Percentiles rank a stretch among this genome's conserved stretches.
Evolutionary conservation across 805 yeast genomes (phyloP).

Genomic region (Saccharomycopsis fibuligera): DNA sequence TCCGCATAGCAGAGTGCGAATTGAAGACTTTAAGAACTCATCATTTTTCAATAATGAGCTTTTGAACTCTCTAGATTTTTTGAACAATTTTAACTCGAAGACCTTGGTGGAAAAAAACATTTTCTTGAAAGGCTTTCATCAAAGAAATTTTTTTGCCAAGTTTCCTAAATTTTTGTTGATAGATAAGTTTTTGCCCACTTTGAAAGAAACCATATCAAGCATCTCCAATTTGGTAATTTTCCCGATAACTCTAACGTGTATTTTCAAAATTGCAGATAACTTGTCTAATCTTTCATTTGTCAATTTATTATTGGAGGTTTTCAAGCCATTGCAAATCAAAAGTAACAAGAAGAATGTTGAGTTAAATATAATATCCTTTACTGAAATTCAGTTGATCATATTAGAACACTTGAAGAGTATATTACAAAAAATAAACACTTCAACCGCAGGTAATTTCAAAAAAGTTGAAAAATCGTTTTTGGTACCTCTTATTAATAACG

Average conservation of each 20-base stretch:
- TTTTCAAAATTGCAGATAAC: constrained; percentile 55
- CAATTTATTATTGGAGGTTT: constrained; percentile 42
- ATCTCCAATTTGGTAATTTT: constrained; percentile 31
- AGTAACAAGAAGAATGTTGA: constrained; percentile 25
- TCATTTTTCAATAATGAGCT: constrained; percentile 77
- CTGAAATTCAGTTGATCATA: constrained; percentile 28
- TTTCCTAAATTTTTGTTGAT: constrained; percentile 54
- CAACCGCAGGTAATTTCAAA: constrained; percentile 22
- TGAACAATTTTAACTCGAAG: constrained; percentile 80
- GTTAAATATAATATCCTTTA: constrained; percentile 27
- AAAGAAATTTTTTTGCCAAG: constrained; percentile 38
- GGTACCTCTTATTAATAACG: constrained; percentile 29
- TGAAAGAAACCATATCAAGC: constrained; percentile 36
- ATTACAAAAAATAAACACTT: constrained; percentile 27
- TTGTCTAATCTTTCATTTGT: constrained; percentile 79
- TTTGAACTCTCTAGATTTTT: constrained; percentile 68
- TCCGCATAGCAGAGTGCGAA: constrained; percentile 49
- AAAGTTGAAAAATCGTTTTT: constrained; percentile 28
- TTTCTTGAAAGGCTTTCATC: constrained; percentile 59
- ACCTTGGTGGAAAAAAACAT: constrained; percentile 56
- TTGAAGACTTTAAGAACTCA: constrained; percentile 65
- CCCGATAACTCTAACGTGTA: constrained; percentile 44
- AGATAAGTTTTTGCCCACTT: constrained; percentile 69
- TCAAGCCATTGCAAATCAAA: constrained; percentile 19
- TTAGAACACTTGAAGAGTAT: constrained; percentile 27